phyloP scores from a whole-genome alignment of 2,329 filamentous ascomycete species.

The Colletotrichum viniferum region DNA sequence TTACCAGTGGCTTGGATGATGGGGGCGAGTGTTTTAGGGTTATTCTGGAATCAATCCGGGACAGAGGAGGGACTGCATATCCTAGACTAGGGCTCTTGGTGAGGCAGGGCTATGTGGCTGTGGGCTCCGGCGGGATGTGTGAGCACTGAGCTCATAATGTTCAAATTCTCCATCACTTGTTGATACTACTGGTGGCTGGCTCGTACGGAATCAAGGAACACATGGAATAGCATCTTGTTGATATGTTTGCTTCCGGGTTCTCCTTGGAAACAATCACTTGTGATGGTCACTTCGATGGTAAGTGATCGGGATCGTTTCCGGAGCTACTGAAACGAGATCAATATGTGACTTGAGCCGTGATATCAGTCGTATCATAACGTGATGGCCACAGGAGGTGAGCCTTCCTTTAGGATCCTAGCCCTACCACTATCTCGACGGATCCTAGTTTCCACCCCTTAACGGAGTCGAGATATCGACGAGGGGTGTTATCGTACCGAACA shows the following conservation, averaged over 20 bases:
- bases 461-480: background rate
- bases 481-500: background rate
- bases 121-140: background rate
- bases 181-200: background rate
- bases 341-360: background rate
- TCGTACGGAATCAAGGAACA: background rate
- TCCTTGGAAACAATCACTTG: background rate
- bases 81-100: background rate
- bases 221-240: background rate
- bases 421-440: background rate
- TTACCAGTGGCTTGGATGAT: background rate
- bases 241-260: background rate
- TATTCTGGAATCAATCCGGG: background rate
- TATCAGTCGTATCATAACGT: background rate
- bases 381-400: background rate
- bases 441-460: background rate
- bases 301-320: background rate
- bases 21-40: background rate
- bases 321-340: background rate
- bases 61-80: background rate
- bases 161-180: background rate
- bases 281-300: background rate
- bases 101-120: background rate
- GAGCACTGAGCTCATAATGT: background rate
- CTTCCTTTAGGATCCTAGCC: background rate